These are phyloP conservation scores for Laguncularia racemosa DNA, from an alignment of 345 rosid species.

Conservation along the genomic window DNA sequence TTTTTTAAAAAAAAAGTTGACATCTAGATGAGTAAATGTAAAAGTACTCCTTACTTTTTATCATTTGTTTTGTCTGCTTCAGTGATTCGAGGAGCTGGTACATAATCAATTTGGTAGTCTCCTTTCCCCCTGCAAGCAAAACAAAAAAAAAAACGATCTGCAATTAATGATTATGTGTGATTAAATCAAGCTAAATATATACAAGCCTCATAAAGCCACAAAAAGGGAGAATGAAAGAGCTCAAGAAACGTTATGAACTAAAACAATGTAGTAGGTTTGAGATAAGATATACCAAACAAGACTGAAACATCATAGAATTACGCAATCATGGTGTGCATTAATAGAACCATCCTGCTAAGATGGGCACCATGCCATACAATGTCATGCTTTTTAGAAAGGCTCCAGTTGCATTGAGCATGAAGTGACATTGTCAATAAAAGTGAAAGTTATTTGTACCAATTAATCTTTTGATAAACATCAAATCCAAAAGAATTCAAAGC, in stretches of 20 bases:
- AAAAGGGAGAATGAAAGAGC: no score
- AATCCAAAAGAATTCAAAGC: not conserved
- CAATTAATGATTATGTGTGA: conserved; percentile 8
- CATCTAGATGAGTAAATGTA: not conserved
- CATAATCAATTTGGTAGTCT: conserved; percentile 85
- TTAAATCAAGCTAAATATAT: not conserved
- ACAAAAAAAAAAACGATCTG: conserved; percentile 10
- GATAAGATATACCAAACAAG: no score
- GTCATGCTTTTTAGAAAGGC: no score
- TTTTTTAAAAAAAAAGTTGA: no score
- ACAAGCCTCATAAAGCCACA: not conserved
- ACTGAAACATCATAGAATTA: no score
- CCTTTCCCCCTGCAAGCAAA: conserved; percentile 62
- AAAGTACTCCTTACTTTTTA: conserved; percentile 49
- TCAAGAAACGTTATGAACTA: no score
- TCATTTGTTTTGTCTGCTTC: conserved; percentile 88
- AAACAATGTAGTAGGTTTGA: no score
- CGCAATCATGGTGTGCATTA: no score
- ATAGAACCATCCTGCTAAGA: no score
- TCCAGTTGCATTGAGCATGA: no score
- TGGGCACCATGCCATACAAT: no score
- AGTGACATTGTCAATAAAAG: no score
- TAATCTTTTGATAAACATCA: not conserved
- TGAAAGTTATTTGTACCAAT: not conserved
- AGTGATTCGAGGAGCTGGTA: conserved; percentile 84